phyloP scores from a whole-genome alignment of 1,284 basidiomycete genomes.

The Sparassis latifolia region DNA sequence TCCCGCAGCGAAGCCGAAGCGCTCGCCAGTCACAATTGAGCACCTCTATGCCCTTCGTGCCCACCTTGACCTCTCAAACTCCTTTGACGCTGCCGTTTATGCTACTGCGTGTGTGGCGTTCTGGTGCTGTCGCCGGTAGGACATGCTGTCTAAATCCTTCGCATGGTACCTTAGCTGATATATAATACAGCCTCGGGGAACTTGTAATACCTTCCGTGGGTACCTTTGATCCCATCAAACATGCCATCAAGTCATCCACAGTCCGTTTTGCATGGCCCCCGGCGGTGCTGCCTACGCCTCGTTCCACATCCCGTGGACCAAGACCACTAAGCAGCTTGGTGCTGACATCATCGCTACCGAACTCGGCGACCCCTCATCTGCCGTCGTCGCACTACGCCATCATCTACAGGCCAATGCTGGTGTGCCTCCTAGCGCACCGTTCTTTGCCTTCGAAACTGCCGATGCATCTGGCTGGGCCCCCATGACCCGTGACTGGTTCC shows the following conservation, averaged over 20 bases:
- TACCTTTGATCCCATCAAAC: not conserved
- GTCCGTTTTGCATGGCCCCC: not conserved
- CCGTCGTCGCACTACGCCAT: not conserved
- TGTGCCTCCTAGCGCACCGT: not conserved
- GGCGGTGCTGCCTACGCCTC: not conserved
- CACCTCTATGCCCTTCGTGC: not conserved
- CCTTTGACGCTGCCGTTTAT: not conserved
- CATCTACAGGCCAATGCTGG: not conserved
- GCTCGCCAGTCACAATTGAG: not conserved
- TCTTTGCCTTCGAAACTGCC: not conserved
- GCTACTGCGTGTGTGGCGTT: not conserved
- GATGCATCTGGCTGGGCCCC: not conserved
- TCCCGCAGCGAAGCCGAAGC: not conserved
- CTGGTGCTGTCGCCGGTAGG: not conserved
- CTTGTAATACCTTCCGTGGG: not conserved
- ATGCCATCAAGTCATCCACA: not conserved
- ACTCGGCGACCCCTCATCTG: not conserved
- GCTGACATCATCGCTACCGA: not conserved
- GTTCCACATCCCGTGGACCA: not conserved
- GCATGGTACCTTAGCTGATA: too few species aligned
- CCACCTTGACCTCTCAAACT: not conserved
- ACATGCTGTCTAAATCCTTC: too few species aligned
- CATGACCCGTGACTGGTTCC: not conserved
- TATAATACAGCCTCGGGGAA: not conserved
- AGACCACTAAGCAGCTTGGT: not conserved